phyloP scores from a whole-genome alignment of 345 rosid species.

The Fremontodendron californicum region DNA sequence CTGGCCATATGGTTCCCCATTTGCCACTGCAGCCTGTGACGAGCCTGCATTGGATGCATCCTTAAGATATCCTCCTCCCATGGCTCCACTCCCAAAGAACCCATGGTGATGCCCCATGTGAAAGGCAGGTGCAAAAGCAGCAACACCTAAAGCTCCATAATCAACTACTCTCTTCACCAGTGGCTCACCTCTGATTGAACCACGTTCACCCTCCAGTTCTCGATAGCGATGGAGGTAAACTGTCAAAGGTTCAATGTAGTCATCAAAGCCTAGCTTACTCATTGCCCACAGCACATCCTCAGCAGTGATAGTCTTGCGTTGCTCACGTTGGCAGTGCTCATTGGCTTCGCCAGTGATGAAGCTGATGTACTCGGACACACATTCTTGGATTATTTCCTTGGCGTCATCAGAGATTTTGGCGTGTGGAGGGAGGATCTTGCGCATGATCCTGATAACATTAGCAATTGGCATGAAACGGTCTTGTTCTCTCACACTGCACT shows the following conservation, averaged over 20 bases:
- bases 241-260: slow-evolving; percentile 77
- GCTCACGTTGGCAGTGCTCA: slow-evolving; percentile 93
- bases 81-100: slow-evolving; percentile 27
- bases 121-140: slow-evolving; percentile 40
- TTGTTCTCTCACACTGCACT: slow-evolving; percentile 75
- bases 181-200: slow-evolving; percentile 46
- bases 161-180: slow-evolving; percentile 54
- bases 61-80: slow-evolving; percentile 36
- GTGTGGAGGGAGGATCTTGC: slow-evolving; percentile 77
- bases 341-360: slow-evolving; percentile 96
- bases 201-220: slow-evolving; percentile 66
- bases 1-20: slow-evolving; percentile 12
- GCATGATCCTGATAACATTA: slow-evolving; percentile 88
- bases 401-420: slow-evolving; percentile 96
- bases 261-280: slow-evolving; percentile 92
- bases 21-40: slow-evolving; percentile 13
- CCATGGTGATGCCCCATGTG: slow-evolving; percentile 49
- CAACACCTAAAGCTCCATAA: slow-evolving; percentile 31
- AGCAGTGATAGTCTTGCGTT: slow-evolving; percentile 90
- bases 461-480: slow-evolving; percentile 97
- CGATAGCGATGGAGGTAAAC: slow-evolving; percentile 75
- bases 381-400: slow-evolving; percentile 93
- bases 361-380: slow-evolving; percentile 96
- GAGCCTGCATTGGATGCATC: slow-evolving; percentile 21
- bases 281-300: slow-evolving; percentile 94